Evolutionary conservation across 805 yeast genomes (phyloP).

Genomic region (Zygosaccharomyces siamensis): DNA sequence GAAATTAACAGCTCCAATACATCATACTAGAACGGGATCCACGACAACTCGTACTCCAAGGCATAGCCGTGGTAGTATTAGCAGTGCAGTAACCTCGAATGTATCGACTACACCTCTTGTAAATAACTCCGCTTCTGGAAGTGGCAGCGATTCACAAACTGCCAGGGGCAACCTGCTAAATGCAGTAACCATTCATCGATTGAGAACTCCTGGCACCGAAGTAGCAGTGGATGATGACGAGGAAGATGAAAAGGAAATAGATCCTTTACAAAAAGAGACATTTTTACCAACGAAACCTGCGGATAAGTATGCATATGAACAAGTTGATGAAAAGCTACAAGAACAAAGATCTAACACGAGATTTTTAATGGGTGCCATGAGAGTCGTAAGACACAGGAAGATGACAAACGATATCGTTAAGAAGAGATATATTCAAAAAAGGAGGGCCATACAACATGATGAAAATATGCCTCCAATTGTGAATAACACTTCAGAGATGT

Average conservation of each 20-base stretch:
- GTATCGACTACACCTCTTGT: background rate
- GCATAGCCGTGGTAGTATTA: conserved; percentile 11
- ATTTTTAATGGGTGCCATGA: conserved; percentile 24
- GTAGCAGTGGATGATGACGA: conserved; percentile 11
- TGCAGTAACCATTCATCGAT: conserved; percentile 15
- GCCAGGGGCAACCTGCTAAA: conserved; percentile 11
- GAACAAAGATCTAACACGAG: conserved; percentile 26
- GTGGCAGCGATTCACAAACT: background rate
- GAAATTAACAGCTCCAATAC: conserved; percentile 7
- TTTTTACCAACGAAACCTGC: background rate
- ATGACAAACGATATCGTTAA: conserved; percentile 25
- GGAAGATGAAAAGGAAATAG: conserved; percentile 7
- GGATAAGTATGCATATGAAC: background rate
- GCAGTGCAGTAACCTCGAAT: conserved; percentile 1
- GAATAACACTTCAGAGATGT: conserved; percentile 15
- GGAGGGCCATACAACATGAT: conserved; percentile 14
- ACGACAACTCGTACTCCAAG: conserved; percentile 4
- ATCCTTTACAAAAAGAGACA: conserved; percentile 2
- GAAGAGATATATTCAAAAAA: conserved; percentile 17
- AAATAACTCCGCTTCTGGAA: background rate
- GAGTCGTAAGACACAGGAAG: conserved; percentile 27
- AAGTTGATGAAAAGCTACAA: conserved; percentile 23
- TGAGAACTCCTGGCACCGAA: conserved; percentile 7
- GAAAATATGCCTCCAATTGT: conserved; percentile 19
- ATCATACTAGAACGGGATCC: conserved; percentile 5